These are phyloP conservation scores for Aspergillus sclerotiicarbonarius DNA, from an alignment of 495 filamentous ascomycete genomes.

Conservation along the genomic window DNA sequence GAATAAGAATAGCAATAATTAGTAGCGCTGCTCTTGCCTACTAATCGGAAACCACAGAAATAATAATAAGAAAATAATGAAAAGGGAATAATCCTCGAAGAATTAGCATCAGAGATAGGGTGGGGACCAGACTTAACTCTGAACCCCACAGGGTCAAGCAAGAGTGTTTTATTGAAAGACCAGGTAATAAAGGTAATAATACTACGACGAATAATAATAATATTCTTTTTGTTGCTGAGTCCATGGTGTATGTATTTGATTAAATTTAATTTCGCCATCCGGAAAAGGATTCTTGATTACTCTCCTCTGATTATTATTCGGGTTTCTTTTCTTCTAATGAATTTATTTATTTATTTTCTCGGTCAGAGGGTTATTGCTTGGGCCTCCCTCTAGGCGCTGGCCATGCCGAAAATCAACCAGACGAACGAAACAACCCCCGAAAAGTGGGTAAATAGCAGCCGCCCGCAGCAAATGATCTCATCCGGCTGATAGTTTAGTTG, in stretches of 20 bases:
- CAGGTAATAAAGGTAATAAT: neutral
- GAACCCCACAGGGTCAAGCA: constrained; percentile 14
- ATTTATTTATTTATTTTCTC: constrained; percentile 1
- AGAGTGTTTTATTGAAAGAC: constrained; percentile 7
- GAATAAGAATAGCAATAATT: neutral
- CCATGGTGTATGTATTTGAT: neutral
- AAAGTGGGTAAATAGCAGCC: constrained; percentile 14
- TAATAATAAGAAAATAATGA: constrained; percentile 13
- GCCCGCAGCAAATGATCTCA: constrained; percentile 14
- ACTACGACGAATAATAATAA: neutral
- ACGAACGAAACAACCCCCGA: neutral
- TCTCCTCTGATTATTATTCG: neutral
- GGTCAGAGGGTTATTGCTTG: constrained; percentile 7
- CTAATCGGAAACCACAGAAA: constrained; percentile 11
- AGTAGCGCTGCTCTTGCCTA: neutral
- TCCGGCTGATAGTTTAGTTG: constrained; percentile 6
- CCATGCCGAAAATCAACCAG: constrained; percentile 13
- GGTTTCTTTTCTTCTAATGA: neutral
- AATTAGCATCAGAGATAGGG: constrained; percentile 17
- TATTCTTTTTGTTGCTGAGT: neutral
- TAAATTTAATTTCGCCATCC: neutral
- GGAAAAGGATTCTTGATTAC: neutral
- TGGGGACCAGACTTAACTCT: constrained; percentile 14
- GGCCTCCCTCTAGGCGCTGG: constrained; percentile 8
- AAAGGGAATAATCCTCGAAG: constrained; percentile 7